phyloP scores from a whole-genome alignment of 108 stramenopile genomes.

The Licmophora abbreviata region DNA sequence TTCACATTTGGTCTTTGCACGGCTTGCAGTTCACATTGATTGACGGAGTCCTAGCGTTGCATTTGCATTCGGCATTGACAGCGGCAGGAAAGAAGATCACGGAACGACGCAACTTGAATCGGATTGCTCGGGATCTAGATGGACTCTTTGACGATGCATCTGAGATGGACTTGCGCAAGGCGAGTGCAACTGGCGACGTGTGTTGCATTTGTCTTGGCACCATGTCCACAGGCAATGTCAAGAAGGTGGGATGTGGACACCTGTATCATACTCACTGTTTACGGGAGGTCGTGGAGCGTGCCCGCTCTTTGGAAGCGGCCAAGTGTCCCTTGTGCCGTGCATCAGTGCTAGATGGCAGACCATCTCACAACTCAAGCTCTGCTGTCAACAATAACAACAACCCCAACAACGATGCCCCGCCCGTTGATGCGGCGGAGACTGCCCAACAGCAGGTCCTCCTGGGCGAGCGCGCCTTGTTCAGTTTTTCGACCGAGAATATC shows the following conservation, averaged over 20 bases:
- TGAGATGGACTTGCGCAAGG: conserved; percentile 54
- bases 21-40: conserved; percentile 61
- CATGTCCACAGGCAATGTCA: conserved; percentile 51
- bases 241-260: conserved; percentile 70
- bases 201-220: conserved; percentile 74
- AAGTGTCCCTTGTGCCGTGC: conserved; percentile 72
- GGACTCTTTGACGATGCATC: conserved; percentile 50
- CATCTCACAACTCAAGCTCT: too few species aligned
- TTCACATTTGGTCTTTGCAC: conserved; percentile 65
- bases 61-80: conserved; percentile 60
- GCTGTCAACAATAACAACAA: conserved; percentile 1
- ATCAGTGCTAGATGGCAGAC: conserved; percentile 34
- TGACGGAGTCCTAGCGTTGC: conserved; percentile 62
- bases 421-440: conserved; percentile 3
- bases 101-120: conserved; percentile 47
- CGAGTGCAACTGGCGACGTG: conserved; percentile 56
- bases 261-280: conserved; percentile 72
- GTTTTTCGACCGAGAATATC: conserved; percentile 71
- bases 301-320: conserved; percentile 47
- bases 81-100: conserved; percentile 45
- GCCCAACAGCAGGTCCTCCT: conserved; percentile 9
- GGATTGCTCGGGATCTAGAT: conserved; percentile 50
- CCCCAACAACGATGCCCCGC: conserved; percentile 1
- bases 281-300: conserved; percentile 69
- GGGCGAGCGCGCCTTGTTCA: conserved; percentile 54